A percentile compares a stretch with the other conserved stretches of the same genome.
phyloP scores from a whole-genome alignment of 345 rosid species.

The thale cress (Arabidopsis thaliana) region DNA sequence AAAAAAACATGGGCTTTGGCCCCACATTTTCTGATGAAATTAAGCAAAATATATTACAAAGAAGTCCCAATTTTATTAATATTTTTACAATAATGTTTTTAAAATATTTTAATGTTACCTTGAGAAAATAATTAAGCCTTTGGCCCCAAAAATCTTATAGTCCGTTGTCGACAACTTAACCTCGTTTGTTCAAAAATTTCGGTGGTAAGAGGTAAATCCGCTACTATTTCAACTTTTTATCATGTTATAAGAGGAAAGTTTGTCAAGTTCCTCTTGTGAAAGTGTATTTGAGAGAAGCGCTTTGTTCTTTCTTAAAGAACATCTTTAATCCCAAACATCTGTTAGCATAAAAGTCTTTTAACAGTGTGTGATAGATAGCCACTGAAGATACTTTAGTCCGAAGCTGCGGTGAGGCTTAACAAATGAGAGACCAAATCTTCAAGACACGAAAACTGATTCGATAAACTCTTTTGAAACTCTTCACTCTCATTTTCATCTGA shows the following conservation, averaged over 20 bases:
- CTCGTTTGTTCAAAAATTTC: not conserved
- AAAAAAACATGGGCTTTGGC: not conserved
- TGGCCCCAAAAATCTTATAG: too few relatives aligned
- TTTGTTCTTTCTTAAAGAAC: constrained; percentile 70
- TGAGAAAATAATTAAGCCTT: too few relatives aligned
- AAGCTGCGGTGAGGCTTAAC: constrained; percentile 53
- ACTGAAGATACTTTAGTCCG: constrained; percentile 13
- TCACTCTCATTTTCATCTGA: constrained; percentile 48
- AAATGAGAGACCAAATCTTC: constrained; percentile 67
- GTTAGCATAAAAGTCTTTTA: not conserved
- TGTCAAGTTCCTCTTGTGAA: constrained; percentile 46
- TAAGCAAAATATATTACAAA: too few relatives aligned
- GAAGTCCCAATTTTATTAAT: too few relatives aligned
- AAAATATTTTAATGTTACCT: too few relatives aligned
- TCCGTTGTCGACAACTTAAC: too few relatives aligned
- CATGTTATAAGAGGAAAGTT: not conserved
- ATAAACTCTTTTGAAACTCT: constrained; percentile 63
- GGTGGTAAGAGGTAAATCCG: not conserved
- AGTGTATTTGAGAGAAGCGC: constrained; percentile 48
- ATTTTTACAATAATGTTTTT: too few relatives aligned
- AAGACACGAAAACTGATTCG: constrained; percentile 65
- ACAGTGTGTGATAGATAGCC: not conserved
- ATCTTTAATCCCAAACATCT: constrained; percentile 41
- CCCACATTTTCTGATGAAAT: too few relatives aligned
- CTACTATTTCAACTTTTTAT: not conserved